Evolutionary conservation across 108 stramenopile species (phyloP).

Genomic region (Tribonema minus): DNA sequence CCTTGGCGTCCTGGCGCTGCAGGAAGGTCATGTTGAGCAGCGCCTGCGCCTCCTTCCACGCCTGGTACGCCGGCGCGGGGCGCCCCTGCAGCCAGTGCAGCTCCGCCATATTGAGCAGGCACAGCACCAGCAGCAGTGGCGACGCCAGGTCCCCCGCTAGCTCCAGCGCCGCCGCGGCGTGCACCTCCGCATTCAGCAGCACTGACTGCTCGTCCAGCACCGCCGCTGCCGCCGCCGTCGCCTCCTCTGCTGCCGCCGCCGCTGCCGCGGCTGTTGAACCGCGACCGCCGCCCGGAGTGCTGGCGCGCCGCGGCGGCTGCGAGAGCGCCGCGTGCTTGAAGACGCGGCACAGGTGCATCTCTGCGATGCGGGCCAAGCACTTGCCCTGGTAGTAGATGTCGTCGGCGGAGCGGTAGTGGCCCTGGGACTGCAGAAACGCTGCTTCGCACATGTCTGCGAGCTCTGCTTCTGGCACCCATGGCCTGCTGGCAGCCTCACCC

Average conservation of each 20-base stretch:
- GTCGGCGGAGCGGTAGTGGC: constrained; percentile 18
- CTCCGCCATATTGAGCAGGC: constrained; percentile 33
- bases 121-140: constrained; percentile 10
- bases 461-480: not conserved
- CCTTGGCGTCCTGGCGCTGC: constrained; percentile 28
- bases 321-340: constrained; percentile 2
- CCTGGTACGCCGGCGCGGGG: constrained; percentile 12
- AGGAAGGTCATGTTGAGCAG: constrained; percentile 16
- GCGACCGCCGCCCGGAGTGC: not conserved
- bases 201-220: constrained; percentile 2
- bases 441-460: constrained; percentile 8
- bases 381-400: constrained; percentile 35
- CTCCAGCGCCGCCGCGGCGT: constrained; percentile 4
- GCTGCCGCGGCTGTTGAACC: not conserved
- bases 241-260: not conserved
- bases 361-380: constrained; percentile 31
- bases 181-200: not conserved
- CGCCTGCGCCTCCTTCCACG: constrained; percentile 24
- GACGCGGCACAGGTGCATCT: constrained; percentile 41
- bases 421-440: constrained; percentile 6
- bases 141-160: constrained; percentile 25
- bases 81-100: constrained; percentile 22
- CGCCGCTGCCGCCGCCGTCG: not conserved
- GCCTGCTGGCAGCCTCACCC: too few relatives aligned
- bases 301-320: not conserved